phyloP scores from a whole-genome alignment of 441 rosid genomes.

The Biscutella laevigata region DNA sequence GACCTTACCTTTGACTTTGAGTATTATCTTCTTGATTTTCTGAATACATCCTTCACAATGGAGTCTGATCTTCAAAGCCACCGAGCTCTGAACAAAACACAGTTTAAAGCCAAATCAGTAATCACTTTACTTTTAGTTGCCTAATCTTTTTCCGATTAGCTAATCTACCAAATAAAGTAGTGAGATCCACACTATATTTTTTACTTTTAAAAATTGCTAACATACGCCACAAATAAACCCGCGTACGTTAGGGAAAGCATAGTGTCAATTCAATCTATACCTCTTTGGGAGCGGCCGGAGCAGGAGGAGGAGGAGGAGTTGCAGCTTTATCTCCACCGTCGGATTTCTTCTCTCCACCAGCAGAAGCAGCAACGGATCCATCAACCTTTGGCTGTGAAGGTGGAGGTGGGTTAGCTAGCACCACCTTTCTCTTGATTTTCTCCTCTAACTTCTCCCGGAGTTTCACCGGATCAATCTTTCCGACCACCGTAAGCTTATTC shows the following conservation, averaged over 20 bases:
- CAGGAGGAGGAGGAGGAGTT: slow-evolving; percentile 11
- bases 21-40: slow-evolving; percentile 48
- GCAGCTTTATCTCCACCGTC: slow-evolving; percentile 19
- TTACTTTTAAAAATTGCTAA: not conserved
- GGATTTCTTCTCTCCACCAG: slow-evolving; percentile 31
- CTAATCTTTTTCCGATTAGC: not conserved
- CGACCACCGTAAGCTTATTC: slow-evolving; percentile 62
- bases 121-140: slow-evolving; percentile 4
- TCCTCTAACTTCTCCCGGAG: slow-evolving; percentile 43
- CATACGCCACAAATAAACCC: not conserved
- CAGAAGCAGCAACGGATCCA: slow-evolving; percentile 17
- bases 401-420: slow-evolving; percentile 62
- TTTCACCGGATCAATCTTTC: slow-evolving; percentile 55
- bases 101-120: slow-evolving; percentile 4
- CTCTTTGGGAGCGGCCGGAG: slow-evolving; percentile 26
- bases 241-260: not conserved
- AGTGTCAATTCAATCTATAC: slow-evolving; percentile 10
- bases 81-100: slow-evolving; percentile 45
- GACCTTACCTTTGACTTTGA: slow-evolving; percentile 44
- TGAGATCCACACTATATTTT: not conserved
- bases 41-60: slow-evolving; percentile 79
- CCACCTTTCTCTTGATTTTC: slow-evolving; percentile 63
- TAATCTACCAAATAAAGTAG: not conserved
- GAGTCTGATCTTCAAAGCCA: slow-evolving; percentile 51
- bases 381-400: slow-evolving; percentile 57